Evolutionary conservation across 371 early-diverging fungal species (phyloP), one percentile per base, ranked within the genome.

Genomic region (Circinella umbellata): DNA sequence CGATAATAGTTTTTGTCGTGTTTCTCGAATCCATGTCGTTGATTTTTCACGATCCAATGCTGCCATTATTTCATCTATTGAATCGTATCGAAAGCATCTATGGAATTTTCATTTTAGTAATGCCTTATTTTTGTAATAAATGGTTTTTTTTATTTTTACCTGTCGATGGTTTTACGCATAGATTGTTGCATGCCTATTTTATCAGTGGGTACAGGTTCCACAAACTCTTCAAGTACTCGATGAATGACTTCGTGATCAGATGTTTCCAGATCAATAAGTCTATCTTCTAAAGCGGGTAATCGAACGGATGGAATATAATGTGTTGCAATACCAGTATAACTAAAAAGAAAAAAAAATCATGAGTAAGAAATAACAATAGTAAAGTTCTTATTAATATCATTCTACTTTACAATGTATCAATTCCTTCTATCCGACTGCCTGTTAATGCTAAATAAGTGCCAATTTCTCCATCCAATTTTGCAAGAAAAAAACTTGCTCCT

Each of bases 391-490:
- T 9, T 9, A 42, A 42, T 9, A 42, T 11, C 6, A 42, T 2
- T 42, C 1, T 9, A 42, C 42, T 89, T 79, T 87, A 97, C 90
- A 95, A 87, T 14, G 94, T 92, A 71, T 98, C 97, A 59, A 88
- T 80, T 36, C 96, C 99, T 73, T 83, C 83, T 70, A 99, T 79
- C n/a, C 90, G 79, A 46, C 80, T 75, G 4, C 98, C 99, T 5
- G 98, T 97, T 76, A 99, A 81, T 1, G 95, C 99, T 51, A 99
- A 80, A 77, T 94, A 99, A 15, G 92, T 90, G 13, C 99, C 99
- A 10, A 95, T 82, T 77, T 95, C 91, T 14, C 96, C 96, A 74
- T 98, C 98, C 73, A 98, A 73, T 38, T 96, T 84, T 9, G 98
- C 90, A 69, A 98, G 76, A 76, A 95, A 97, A 84, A 97, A 98